Base-by-base conservation (phyloP, 2,329 filamentous ascomycete genomes). In the Westerdykella aurantiaca region DNA sequence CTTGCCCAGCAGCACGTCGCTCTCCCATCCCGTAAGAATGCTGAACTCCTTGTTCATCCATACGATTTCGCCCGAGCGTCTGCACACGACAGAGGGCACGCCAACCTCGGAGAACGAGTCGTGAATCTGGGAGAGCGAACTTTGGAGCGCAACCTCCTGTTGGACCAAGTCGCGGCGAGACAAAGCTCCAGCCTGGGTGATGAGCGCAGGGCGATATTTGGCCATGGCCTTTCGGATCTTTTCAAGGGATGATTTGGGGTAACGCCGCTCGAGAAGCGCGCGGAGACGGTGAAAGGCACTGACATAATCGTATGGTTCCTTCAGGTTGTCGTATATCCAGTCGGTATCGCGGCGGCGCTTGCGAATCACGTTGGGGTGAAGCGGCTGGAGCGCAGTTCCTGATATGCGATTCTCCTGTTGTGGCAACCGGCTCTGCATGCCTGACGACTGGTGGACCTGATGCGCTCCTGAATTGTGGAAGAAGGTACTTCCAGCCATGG, bases 81-180 rank as follows among this genome's bases (percentile, higher is more conserved):
- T 82, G 60, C 88, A 94, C 21, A 97, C 88, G 45, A 98, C 82
- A 0, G 90, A 95, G 0, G 93, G 93, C 4, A 89, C 94, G 33
- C 88, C 88, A 48, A 85, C 88, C 51, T 88, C 83, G 45, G 87
- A 82, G 72, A 96, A 86, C 53, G 94, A 85, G 52, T 95, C 88
- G 62, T 97, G 88, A 58, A 95, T 94, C 63, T 95, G 89, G 60
- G 89, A 88, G 10, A 97, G 75, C 0, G 88, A 94, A 31, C 93
- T 81, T 68, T 98, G 93, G 62, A 97, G 88, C 59, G 87, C 94
- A 69, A 95, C 95, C 67, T 98, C 93, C 86, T 95, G 95, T 66
- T 97, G 96, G 17, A 98, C 83, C 22, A 97, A 74, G 66, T 98
- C 93, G 58, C 93, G 85, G 14, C 83, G 77, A 51, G 88, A 90